Conservation (phyloP, 345 rosid species). For the Eucalyptus cloeziana region DNA sequence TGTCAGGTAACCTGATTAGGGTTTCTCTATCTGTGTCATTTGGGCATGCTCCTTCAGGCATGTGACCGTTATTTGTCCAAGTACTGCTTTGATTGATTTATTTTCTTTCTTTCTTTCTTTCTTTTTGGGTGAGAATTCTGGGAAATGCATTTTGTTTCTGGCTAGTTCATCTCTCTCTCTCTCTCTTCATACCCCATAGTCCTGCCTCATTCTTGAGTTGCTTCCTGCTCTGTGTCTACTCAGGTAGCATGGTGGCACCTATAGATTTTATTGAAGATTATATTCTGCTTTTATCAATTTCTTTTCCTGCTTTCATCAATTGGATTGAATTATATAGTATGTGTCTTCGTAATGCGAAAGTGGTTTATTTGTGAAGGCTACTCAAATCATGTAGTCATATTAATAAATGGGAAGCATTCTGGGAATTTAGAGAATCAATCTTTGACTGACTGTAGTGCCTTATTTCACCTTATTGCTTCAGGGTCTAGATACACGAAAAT, state of each 20-base stretch:
- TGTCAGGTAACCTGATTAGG: not conserved
- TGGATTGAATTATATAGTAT: not conserved
- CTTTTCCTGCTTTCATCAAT: not conserved
- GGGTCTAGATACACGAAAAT: slow-evolving; percentile 24
- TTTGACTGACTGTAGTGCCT: not conserved
- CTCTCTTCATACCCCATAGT: not conserved
- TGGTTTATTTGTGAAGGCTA: not conserved
- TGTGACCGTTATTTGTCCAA: not conserved
- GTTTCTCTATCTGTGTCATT: not conserved
- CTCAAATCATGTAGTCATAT: not conserved
- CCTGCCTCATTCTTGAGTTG: not conserved
- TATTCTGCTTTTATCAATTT: not conserved
- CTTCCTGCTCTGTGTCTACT: not conserved
- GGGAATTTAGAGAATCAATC: not conserved
- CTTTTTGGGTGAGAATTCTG: not conserved
- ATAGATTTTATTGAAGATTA: not conserved
- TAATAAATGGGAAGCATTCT: not conserved
- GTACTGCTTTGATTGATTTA: not conserved
- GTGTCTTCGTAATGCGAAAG: not conserved
- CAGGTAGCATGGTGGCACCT: not conserved
- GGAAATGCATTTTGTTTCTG: not conserved
- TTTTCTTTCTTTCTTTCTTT: not conserved
- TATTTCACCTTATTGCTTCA: slow-evolving; percentile 10
- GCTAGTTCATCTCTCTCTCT: not conserved
- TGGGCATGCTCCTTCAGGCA: not conserved